Conservation (phyloP, 345 rosid genomes). For the Tarenaya hassleriana region DNA sequence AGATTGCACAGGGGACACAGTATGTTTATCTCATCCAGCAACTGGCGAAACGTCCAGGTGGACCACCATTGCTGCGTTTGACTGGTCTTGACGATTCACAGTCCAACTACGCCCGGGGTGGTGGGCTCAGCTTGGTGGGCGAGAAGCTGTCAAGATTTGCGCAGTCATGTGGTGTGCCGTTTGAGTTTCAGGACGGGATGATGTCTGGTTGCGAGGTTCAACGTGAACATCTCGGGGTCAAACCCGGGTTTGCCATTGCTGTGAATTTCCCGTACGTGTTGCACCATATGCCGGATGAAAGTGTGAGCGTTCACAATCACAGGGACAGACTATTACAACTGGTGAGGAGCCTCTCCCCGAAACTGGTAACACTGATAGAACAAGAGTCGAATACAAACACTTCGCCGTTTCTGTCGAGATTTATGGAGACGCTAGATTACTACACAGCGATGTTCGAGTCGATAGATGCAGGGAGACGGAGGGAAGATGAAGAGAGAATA, state of each 20-base stretch:
- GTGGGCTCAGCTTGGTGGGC: slow-evolving; percentile 72
- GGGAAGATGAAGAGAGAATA: slow-evolving; percentile 61
- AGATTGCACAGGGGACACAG: slow-evolving; percentile 86
- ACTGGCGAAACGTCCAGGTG: slow-evolving; percentile 59
- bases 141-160: slow-evolving; percentile 50
- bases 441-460: slow-evolving; percentile 82
- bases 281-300: slow-evolving; percentile 99
- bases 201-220: slow-evolving; percentile 66
- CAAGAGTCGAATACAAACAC: slow-evolving; percentile 88
- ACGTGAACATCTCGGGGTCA: slow-evolving; percentile 49
- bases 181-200: slow-evolving; percentile 72
- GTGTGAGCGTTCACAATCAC: slow-evolving; percentile 68
- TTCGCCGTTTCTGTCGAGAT: slow-evolving; percentile 57
- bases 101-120: slow-evolving; percentile 86
- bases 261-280: slow-evolving; percentile 81
- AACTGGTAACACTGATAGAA: slow-evolving; percentile 61
- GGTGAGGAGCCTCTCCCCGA: slow-evolving; percentile 78
- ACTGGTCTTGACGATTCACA: slow-evolving; percentile 94
- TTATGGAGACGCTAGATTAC: slow-evolving; percentile 55
- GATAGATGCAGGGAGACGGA: slow-evolving; percentile 48
- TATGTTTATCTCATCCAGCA: slow-evolving; percentile 52
- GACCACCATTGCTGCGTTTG: slow-evolving; percentile 61
- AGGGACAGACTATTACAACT: slow-evolving; percentile 73
- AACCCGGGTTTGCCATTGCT: slow-evolving; percentile 67
- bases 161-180: slow-evolving; percentile 44